Evolutionary conservation across 495 filamentous ascomycete genomes (phyloP), one percentile per base, ranked within the genome.

Genomic region (Xylaria grammica): DNA sequence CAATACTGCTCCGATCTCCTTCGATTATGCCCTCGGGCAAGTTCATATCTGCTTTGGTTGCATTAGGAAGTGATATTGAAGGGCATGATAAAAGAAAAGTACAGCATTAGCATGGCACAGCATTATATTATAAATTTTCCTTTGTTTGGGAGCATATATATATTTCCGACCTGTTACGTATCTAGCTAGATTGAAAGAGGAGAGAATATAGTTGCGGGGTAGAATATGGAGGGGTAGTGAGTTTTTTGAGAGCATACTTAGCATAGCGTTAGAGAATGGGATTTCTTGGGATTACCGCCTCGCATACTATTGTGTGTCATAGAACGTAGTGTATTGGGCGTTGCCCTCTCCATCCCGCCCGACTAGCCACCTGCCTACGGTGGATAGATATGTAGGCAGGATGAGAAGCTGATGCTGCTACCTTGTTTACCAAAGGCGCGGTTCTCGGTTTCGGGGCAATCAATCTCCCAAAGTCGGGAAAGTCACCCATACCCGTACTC

Each of bases 341-440:
- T n/a, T n/a, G n/a, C n/a, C n/a, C n/a, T n/a, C n/a, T n/a, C n/a
- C n/a, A n/a, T n/a, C n/a, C n/a, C n/a, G n/a, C n/a, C n/a, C n/a
- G n/a, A n/a, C n/a, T n/a, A n/a, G n/a, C n/a, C n/a, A n/a, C n/a
- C n/a, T n/a, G n/a, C n/a, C n/a, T n/a, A n/a, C n/a, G n/a, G n/a
- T n/a, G n/a, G n/a, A n/a, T n/a, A n/a, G n/a, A n/a, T n/a, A n/a
- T n/a, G n/a, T n/a, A n/a, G n/a, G n/a, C n/a, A n/a, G n/a, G n/a
- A n/a, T n/a, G n/a, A n/a, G n/a, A n/a, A n/a, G n/a, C n/a, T n/a
- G n/a, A n/a, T 50, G 79, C 75, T 19, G 83, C 67, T n/a, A 77
- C 63, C 24, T 70, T 85, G 8, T 81, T 78, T 58, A 61, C 70
- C 19, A 81, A 78, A 63, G 86, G 86, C 4, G 73, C 69, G 5